These are phyloP conservation scores for Candida smagusa DNA, from an alignment of 1,139 yeast species.

Conservation along the genomic window DNA sequence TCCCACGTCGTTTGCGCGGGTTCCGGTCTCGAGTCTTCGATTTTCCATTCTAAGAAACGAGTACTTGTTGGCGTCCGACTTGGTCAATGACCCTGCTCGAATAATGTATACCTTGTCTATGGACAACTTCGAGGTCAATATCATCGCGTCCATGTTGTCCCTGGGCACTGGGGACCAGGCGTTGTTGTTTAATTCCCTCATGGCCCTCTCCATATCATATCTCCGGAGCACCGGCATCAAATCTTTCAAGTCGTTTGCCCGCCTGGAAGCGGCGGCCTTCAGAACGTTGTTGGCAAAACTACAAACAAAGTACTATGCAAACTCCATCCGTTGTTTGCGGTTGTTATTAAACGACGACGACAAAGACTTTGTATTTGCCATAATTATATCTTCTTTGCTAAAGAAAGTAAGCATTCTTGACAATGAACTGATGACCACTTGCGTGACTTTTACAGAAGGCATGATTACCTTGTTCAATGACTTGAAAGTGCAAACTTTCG, in stretches of 20 bases:
- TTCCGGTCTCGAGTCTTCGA: no score
- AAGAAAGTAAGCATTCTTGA: constrained; percentile 26
- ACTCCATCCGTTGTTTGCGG: constrained; percentile 19
- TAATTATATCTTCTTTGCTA: constrained; percentile 22
- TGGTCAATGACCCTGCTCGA: not conserved
- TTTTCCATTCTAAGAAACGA: no score
- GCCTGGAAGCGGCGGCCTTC: constrained; percentile 5
- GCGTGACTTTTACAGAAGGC: constrained; percentile 25
- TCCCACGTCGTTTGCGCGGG: no score
- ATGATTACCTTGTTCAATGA: constrained; percentile 21
- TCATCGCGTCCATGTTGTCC: constrained; percentile 1
- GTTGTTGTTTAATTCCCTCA: constrained; percentile 12
- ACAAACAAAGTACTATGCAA: constrained; percentile 21
- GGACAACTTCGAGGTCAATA: constrained; percentile 11
- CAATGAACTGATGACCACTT: constrained; percentile 17
- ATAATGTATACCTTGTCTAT: constrained; percentile 6
- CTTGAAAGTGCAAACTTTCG: constrained; percentile 10
- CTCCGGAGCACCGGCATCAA: constrained; percentile 21
- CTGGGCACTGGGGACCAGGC: no score
- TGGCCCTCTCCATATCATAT: constrained; percentile 20
- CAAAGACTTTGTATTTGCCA: constrained; percentile 19
- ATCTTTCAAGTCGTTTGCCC: constrained; percentile 13
- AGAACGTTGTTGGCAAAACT: constrained; percentile 11
- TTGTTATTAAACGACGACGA: constrained; percentile 12
- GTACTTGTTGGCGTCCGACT: constrained; percentile 1